Base-by-base conservation (phyloP, 306 rosid species). In the Phaseolus lunatus region DNA sequence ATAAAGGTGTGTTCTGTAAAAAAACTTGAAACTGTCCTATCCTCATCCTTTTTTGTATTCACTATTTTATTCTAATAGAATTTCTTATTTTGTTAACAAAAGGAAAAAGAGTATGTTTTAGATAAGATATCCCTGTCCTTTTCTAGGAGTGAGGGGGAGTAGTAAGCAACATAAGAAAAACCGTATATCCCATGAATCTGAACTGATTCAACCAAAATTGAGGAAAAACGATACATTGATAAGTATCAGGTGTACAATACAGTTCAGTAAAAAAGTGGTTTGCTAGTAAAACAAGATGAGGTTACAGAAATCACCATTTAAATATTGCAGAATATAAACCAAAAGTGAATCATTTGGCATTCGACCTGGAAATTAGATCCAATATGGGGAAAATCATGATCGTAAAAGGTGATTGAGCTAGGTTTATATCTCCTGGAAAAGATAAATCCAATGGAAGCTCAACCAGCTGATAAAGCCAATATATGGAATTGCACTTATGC, bases 381-480 rank as follows among this genome's bases (percentile, higher is more conserved):
- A 54, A 31, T 56, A 54, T 62, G 22, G 66, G 37, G 19, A 9
- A 59, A 64, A 43, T 50, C 64, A 29, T 39, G 58, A 70, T 54
- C 26, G 39, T 67, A 54, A 80, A 2, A 20, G 67, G 57, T 50
- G 48, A 74, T 64, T 35, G 61, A 49, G 11, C 52, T 27, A 19
- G 73, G 29, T 49, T 33, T 9, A 61, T 22, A 52, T 75, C 52
- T 26, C 37, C 27, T 22, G 53, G 59, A 66, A 65, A 52, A 19
- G 62, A 52, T 26, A 53, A 59, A 13, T 8, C 53, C 16, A 22
- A 23, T 52, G 70, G 70, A 12, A 52, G 62, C 47, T 78, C 33
- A 78, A 73, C 63, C 77, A 83, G 68, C 59, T 83, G 44, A 41
- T 37, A 39, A 18, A 19, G 31, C 33, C 79, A 73, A 78, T 24